Conservation (phyloP, 768 basidiomycete species). For the Mrakia blollopis region DNA sequence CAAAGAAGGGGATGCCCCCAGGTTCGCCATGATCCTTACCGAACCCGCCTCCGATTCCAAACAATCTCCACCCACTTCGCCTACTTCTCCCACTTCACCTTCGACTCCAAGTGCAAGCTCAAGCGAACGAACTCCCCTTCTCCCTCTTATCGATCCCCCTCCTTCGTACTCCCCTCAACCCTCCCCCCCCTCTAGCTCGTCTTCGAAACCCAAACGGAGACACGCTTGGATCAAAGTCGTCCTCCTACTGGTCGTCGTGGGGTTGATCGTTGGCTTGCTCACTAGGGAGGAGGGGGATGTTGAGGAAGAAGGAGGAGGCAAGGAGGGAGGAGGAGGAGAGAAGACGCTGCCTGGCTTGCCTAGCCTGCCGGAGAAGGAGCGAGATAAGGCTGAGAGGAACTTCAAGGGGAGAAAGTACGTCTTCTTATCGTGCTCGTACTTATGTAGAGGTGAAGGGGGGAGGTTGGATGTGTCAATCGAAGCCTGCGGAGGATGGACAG, state of each 20-base stretch:
- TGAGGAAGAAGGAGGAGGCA: not conserved
- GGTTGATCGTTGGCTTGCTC: not conserved
- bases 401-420: slow-evolving; percentile 7
- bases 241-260: not conserved
- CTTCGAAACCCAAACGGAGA: not conserved
- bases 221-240: not conserved
- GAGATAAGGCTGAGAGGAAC: not conserved
- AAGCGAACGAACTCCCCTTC: not conserved
- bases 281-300: not conserved
- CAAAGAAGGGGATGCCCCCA: not conserved
- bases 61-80: not conserved
- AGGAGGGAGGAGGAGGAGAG: too few species aligned
- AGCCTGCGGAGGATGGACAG: not conserved
- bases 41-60: not conserved
- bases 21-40: not conserved
- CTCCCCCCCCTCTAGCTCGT: not conserved
- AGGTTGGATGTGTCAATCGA: not conserved
- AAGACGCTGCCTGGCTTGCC: not conserved
- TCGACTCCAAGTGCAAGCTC: too few species aligned
- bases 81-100: too few species aligned
- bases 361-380: not conserved
- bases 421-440: not conserved
- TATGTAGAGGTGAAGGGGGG: too few species aligned
- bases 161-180: not conserved
- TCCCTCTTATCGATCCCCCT: not conserved